phyloP scores from a whole-genome alignment of 2,329 filamentous ascomycete genomes.

The Pseudocercospora cruenta region DNA sequence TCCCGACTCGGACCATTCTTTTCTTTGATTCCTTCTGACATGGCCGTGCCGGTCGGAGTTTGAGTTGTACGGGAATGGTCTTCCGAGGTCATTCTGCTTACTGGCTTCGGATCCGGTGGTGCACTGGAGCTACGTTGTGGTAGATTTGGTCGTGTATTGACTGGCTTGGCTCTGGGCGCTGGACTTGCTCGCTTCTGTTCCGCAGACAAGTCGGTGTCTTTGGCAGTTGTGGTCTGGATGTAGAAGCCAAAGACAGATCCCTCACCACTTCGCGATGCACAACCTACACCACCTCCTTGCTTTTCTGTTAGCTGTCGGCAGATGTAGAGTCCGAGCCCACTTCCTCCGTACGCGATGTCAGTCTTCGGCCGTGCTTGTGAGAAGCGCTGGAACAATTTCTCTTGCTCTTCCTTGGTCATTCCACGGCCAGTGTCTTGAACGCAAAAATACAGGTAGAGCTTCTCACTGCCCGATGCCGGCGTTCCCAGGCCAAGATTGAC shows the following conservation, averaged over 20 bases:
- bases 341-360: slow-evolving; percentile 72
- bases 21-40: neutral
- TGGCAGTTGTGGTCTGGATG: slow-evolving; percentile 50
- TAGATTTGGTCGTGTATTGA: neutral
- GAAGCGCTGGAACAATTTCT: slow-evolving; percentile 67
- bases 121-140: neutral
- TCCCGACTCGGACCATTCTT: neutral
- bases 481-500: neutral
- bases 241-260: slow-evolving; percentile 72
- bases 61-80: neutral
- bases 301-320: slow-evolving; percentile 69
- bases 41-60: neutral
- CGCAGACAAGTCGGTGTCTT: neutral
- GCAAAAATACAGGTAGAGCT: slow-evolving; percentile 35
- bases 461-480: slow-evolving; percentile 30
- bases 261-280: slow-evolving; percentile 59
- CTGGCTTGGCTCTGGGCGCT: neutral
- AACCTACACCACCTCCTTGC: slow-evolving; percentile 70
- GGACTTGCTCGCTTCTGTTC: neutral
- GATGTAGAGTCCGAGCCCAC: slow-evolving; percentile 71
- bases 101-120: neutral
- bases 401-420: slow-evolving; percentile 42
- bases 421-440: slow-evolving; percentile 48
- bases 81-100: neutral
- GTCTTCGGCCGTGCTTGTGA: slow-evolving; percentile 68